phyloP scores from a whole-genome alignment of 2,329 filamentous ascomycete species.

The Fusarium camptoceras region DNA sequence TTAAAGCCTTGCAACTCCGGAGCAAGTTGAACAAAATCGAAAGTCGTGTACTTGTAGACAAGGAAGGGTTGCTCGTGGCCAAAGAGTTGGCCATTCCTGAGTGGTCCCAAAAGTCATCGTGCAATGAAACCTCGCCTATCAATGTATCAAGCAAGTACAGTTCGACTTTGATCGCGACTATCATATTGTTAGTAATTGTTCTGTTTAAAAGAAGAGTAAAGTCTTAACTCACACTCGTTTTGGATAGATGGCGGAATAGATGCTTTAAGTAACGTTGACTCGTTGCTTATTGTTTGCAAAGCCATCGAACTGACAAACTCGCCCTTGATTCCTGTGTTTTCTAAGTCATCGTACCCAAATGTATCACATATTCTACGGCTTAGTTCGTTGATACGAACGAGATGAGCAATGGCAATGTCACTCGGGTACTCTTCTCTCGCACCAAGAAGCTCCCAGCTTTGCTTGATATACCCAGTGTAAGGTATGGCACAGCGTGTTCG shows the following conservation, averaged over 20 bases:
- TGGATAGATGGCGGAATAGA: not conserved
- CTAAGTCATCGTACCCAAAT: conserved; percentile 17
- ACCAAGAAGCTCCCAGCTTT: conserved; percentile 3
- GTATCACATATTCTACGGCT: conserved; percentile 11
- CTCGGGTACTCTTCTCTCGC: not conserved
- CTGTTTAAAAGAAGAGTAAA: fast-evolving
- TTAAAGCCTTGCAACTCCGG: conserved; percentile 1
- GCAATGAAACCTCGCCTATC: conserved; percentile 10
- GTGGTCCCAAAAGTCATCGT: conserved; percentile 20
- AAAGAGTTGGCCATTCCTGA: not conserved
- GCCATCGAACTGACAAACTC: conserved; percentile 22
- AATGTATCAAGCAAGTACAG: conserved; percentile 11
- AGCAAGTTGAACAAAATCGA: not conserved
- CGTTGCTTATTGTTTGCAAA: conserved; percentile 5
- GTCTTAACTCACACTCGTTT: not conserved
- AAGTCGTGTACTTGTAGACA: not conserved
- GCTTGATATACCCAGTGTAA: conserved; percentile 14
- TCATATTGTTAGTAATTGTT: not conserved
- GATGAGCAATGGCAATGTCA: not conserved
- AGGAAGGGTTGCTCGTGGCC: not conserved
- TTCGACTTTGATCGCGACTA: conserved; percentile 14
- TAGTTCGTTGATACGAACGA: conserved; percentile 5
- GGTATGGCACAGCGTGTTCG: conserved; percentile 8
- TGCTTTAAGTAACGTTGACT: not conserved
- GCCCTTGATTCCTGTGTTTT: conserved; percentile 5